These are phyloP conservation scores for Scutellaria minor DNA, from an alignment of 257 asterid species.

Conservation along the genomic window DNA sequence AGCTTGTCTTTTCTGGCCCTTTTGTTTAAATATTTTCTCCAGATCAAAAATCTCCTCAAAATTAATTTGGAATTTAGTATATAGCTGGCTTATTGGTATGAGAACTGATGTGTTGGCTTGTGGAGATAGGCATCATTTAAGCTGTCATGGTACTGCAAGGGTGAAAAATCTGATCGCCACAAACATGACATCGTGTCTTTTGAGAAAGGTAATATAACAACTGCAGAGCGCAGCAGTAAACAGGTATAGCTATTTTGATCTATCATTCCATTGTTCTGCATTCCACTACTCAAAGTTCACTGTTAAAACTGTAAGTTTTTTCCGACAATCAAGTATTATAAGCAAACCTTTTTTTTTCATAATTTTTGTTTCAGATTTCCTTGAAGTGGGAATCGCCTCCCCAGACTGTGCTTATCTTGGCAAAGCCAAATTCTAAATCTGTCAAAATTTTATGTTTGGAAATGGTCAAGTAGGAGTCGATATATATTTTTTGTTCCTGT, in stretches of 20 bases:
- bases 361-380: slow-evolving; percentile 59
- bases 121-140: slow-evolving; percentile 84
- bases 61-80: neutral
- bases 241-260: slow-evolving; percentile 58
- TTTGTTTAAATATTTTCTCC: neutral
- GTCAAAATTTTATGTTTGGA: slow-evolving; percentile 72
- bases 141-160: slow-evolving; percentile 94
- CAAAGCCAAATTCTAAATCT: slow-evolving; percentile 82
- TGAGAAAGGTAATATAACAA: slow-evolving; percentile 91
- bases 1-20: neutral
- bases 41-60: neutral
- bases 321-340: neutral
- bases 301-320: neutral
- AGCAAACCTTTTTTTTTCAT: neutral
- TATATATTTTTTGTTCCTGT: slow-evolving; percentile 45
- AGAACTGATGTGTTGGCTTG: slow-evolving; percentile 31
- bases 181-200: slow-evolving; percentile 94
- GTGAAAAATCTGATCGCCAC: slow-evolving; percentile 86
- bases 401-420: slow-evolving; percentile 78
- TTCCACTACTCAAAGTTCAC: neutral
- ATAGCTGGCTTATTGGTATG: neutral
- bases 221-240: slow-evolving; percentile 94
- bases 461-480: slow-evolving; percentile 73
- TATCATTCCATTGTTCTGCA: slow-evolving; percentile 12
- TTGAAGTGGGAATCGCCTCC: slow-evolving; percentile 96